Evolutionary conservation across 1,139 yeast species (phyloP).

Genomic region (Magnusiomyces ingens): DNA sequence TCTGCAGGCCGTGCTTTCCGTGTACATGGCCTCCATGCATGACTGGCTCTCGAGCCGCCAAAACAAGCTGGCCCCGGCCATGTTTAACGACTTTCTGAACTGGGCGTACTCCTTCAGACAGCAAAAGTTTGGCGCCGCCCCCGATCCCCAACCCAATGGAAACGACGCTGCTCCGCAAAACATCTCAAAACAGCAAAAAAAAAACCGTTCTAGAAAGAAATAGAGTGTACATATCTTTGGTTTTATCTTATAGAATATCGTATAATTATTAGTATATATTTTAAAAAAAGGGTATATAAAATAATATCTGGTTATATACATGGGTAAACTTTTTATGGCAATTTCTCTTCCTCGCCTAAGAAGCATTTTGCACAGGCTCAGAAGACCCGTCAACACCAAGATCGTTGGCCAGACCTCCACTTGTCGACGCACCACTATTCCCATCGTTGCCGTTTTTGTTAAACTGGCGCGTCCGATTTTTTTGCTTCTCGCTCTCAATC

Average conservation of each 20-base stretch:
- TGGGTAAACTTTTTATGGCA: neutral
- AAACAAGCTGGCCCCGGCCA: slow-evolving; percentile 49
- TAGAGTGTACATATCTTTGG: no score
- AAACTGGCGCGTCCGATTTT: slow-evolving; percentile 5
- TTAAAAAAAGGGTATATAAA: no score
- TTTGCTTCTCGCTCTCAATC: slow-evolving; percentile 51
- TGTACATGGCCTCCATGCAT: slow-evolving; percentile 53
- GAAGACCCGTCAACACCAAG: neutral
- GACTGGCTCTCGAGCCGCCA: slow-evolving; percentile 49
- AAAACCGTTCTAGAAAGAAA: no score
- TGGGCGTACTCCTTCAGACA: slow-evolving; percentile 42
- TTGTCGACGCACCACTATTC: neutral
- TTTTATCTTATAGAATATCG: no score
- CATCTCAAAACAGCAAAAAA: neutral
- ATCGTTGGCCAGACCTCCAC: neutral
- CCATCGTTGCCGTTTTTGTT: slow-evolving; percentile 4
- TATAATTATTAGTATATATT: no score
- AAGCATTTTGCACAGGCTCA: neutral
- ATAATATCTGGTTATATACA: no score
- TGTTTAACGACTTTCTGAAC: slow-evolving; percentile 74
- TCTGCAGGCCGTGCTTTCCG: slow-evolving; percentile 39
- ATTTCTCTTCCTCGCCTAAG: neutral
- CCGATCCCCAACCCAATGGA: no score
- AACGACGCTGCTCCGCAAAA: neutral
- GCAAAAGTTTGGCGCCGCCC: slow-evolving; percentile 4